Percentiles rank a stretch among this genome's conserved stretches.
Conservation (phyloP, 2,329 filamentous ascomycete species). For the Apiospora malaysiana region DNA sequence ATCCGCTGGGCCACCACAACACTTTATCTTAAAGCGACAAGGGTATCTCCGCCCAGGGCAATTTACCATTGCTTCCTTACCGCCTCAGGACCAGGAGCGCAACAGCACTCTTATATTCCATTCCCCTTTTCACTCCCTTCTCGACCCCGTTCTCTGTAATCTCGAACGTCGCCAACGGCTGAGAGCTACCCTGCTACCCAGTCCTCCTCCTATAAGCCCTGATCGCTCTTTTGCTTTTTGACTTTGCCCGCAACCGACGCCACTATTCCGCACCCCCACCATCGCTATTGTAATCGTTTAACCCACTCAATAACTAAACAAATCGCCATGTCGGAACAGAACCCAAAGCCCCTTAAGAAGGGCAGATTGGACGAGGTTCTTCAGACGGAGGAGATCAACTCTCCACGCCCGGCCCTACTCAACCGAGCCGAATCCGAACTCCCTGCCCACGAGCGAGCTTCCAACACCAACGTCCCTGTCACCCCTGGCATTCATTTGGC, state of each 20-base stretch:
- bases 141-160: not conserved
- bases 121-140: not conserved
- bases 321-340: slow-evolving; percentile 8
- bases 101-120: not conserved
- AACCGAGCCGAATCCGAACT: slow-evolving; percentile 26
- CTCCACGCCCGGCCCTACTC: slow-evolving; percentile 9
- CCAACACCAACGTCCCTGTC: slow-evolving; percentile 45
- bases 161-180: not conserved
- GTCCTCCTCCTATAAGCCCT: not conserved
- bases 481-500: slow-evolving; percentile 45
- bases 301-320: not conserved
- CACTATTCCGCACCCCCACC: slow-evolving; percentile 1
- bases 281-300: not conserved
- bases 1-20: not conserved
- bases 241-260: not conserved
- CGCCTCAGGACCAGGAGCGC: slow-evolving; percentile 1
- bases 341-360: slow-evolving; percentile 9
- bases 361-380: slow-evolving; percentile 8
- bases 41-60: not conserved
- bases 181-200: not conserved
- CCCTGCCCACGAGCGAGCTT: slow-evolving; percentile 42
- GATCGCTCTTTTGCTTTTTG: not conserved
- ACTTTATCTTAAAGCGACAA: slow-evolving; percentile 6
- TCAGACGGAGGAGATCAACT: not conserved
- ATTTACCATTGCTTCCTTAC: not conserved